phyloP scores from a whole-genome alignment of 2,329 filamentous ascomycete species.

The Harringtonia lauricola region DNA sequence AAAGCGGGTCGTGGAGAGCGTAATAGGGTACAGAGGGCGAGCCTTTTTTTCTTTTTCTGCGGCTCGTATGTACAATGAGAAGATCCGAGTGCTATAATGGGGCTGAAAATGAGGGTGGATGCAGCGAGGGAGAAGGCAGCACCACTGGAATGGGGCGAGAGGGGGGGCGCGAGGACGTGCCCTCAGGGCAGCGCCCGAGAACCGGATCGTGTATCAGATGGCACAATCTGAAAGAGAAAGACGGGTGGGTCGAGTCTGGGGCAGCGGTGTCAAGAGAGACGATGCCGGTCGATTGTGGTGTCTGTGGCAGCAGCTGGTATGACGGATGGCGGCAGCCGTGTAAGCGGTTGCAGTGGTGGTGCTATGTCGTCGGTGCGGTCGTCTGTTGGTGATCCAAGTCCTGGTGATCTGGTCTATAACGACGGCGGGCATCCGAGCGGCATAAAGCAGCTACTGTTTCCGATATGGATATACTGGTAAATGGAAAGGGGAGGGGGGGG shows the following conservation, averaged over 20 bases:
- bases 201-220: constrained; percentile 29
- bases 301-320: neutral
- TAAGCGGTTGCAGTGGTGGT: no score
- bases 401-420: constrained; percentile 39
- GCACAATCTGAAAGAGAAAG: constrained; percentile 22
- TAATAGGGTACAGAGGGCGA: no score
- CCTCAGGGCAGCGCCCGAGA: constrained; percentile 25
- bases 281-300: neutral
- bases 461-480: neutral
- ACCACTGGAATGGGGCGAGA: constrained; percentile 12
- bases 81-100: constrained; percentile 15
- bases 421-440: constrained; percentile 43
- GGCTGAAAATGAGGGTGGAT: neutral
- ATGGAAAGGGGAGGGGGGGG: neutral
- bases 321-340: neutral
- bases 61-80: neutral
- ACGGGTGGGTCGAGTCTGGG: constrained; percentile 28
- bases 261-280: constrained; percentile 16
- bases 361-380: constrained; percentile 12
- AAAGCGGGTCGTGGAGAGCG: neutral
- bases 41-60: no score
- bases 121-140: constrained; percentile 7
- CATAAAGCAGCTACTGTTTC: constrained; percentile 20
- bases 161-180: constrained; percentile 16
- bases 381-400: constrained; percentile 36